Conservation (phyloP, 495 filamentous ascomycete genomes). For the Daldinia vernicosa region DNA sequence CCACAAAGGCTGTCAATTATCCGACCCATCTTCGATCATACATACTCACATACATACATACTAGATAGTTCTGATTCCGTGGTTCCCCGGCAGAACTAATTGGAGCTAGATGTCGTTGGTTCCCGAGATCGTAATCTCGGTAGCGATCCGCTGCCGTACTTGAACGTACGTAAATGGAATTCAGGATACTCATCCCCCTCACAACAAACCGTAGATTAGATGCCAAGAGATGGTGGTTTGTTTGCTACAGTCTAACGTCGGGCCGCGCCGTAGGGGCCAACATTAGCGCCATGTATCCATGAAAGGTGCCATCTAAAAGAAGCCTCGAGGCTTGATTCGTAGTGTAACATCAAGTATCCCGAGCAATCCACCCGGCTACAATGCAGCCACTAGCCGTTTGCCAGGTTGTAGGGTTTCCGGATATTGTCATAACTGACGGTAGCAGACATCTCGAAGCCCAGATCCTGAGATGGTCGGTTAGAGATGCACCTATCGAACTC, state of each 20-base stretch:
- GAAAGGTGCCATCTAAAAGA: background rate
- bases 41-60: background rate
- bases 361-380: constrained; percentile 12
- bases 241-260: constrained; percentile 32
- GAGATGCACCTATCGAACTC: constrained; percentile 14
- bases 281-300: constrained; percentile 15
- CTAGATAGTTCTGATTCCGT: constrained; percentile 3
- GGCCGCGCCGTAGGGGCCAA: constrained; percentile 31
- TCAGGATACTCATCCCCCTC: background rate
- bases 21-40: constrained; percentile 14
- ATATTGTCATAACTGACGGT: constrained; percentile 25
- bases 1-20: constrained; percentile 27
- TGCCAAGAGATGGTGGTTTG: constrained; percentile 28
- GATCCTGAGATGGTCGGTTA: constrained; percentile 25
- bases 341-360: constrained; percentile 22
- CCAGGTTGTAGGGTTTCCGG: background rate
- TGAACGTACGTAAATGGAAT: constrained; percentile 6
- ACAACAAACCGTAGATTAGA: constrained; percentile 6
- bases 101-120: constrained; percentile 13
- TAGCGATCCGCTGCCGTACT: constrained; percentile 24
- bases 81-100: background rate
- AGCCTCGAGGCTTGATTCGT: constrained; percentile 22
- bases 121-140: constrained; percentile 31
- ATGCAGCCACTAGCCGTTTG: constrained; percentile 27
- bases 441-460: constrained; percentile 23